phyloP scores from a whole-genome alignment of 1,284 basidiomycete genomes.

The Ceratobasidium papillatum region DNA sequence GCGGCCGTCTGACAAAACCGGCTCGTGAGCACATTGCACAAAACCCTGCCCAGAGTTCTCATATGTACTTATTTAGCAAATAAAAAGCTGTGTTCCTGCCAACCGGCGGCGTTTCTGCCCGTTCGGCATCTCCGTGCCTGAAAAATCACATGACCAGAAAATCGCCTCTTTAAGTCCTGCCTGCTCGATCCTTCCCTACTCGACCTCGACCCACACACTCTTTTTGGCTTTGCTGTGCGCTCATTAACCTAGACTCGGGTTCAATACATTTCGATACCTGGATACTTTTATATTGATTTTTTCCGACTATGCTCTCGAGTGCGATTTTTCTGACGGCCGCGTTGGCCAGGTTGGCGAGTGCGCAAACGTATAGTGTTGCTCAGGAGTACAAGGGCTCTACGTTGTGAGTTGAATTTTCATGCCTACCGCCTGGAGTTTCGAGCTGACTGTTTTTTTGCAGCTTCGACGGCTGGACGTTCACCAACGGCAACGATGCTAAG shows the following conservation, averaged over 20 bases:
- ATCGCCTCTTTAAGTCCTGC: neutral
- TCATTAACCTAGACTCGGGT: neutral
- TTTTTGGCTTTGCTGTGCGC: neutral
- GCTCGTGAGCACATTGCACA: neutral
- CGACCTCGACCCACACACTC: slow-evolving; percentile 1
- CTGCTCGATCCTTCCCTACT: neutral
- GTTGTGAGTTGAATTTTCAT: slow-evolving; percentile 9
- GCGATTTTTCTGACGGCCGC: neutral
- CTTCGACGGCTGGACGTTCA: slow-evolving; percentile 44
- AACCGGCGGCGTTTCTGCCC: slow-evolving; percentile 17
- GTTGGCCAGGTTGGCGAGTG: slow-evolving; percentile 1
- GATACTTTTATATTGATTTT: neutral
- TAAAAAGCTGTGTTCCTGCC: neutral
- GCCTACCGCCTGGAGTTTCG: neutral
- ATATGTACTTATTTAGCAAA: neutral
- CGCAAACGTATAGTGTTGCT: slow-evolving; percentile 25
- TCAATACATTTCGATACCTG: slow-evolving; percentile 5
- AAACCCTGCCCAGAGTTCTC: neutral
- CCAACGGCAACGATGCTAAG: slow-evolving; percentile 43
- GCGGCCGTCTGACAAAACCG: neutral
- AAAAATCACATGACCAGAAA: slow-evolving; percentile 16
- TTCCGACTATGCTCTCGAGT: slow-evolving; percentile 4
- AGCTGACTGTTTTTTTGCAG: neutral
- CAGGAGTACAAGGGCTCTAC: slow-evolving; percentile 28
- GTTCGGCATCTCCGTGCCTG: neutral